Percentiles rank a stretch among this genome's conserved stretches.
Conservation (phyloP, 2,329 filamentous ascomycete species). For the Pezicula neosporulosa region DNA sequence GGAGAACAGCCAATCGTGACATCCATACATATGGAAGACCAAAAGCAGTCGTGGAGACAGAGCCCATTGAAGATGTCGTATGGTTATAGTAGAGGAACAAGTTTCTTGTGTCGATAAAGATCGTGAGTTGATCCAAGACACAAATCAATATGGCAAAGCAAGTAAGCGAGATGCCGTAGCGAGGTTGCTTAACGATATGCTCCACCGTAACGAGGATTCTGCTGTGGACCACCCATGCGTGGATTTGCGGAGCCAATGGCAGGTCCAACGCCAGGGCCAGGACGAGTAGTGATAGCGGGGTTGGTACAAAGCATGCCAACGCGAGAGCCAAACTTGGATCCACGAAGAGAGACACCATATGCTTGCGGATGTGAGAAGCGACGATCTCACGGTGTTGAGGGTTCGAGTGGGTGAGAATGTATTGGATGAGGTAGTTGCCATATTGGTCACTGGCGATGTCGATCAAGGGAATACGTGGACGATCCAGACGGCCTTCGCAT, state of each 20-base stretch:
- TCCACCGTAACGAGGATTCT: constrained; percentile 52
- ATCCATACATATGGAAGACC: constrained; percentile 30
- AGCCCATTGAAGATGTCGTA: constrained; percentile 29
- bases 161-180: constrained; percentile 12
- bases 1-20: constrained; percentile 25
- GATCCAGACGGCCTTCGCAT: constrained; percentile 84
- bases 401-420: constrained; percentile 86
- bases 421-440: constrained; percentile 96
- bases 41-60: constrained; percentile 25
- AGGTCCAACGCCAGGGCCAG: constrained; percentile 75
- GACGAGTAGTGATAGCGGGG: constrained; percentile 82
- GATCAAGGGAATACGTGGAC: constrained; percentile 93
- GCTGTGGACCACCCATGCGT: constrained; percentile 52
- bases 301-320: constrained; percentile 99
- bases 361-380: constrained; percentile 91
- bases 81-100: constrained; percentile 23
- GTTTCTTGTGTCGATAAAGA: constrained; percentile 26
- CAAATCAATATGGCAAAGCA: constrained; percentile 23
- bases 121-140: constrained; percentile 25
- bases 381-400: constrained; percentile 90
- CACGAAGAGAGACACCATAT: constrained; percentile 99
- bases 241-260: constrained; percentile 47
- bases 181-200: constrained; percentile 49
- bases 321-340: constrained; percentile 96
- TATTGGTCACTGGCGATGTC: constrained; percentile 99